Evolutionary conservation across 331 rosid genomes (phyloP), one percentile per base, ranked within the genome.

Genomic region (Saraca asoca): DNA sequence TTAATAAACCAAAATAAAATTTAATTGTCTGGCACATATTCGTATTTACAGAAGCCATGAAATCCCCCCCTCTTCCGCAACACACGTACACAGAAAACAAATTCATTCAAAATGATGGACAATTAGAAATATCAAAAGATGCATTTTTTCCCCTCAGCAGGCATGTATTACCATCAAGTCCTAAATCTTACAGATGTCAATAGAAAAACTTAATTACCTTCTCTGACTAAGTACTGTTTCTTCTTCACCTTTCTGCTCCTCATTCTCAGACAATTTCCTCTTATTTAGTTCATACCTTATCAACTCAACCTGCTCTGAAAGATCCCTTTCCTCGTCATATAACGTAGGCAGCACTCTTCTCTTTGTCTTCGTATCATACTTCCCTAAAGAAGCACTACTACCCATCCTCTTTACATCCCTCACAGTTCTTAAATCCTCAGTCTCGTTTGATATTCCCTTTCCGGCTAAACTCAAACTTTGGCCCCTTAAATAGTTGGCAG

Each of bases 301-400:
- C 34, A 85, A 15, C 81, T 90, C 84, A 66, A 93, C 86, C 70
- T 88, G 80, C 58, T 83, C 87, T 5, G 78, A n/a, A 51, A 83
- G 70, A 71, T 83, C 83, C 33, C 55, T 50, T 46, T 71, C 85
- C 35, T 86, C 88, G 0, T 78, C 82, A 54, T 51, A 73, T 9
- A 68, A 2, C 63, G 51, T 69, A 0, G 75, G 83, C 34, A 54
- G 52, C 38, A 78, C 67, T 62, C 85, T 78, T 69, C 71, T 78
- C 68, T 51, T 74, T 49, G 53, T 71, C 79, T 83, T 83, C 17
- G 75, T 70, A 63, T 83, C 85, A 80, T 78, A 73, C 72, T 78
- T 83, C 52, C 96, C 95, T 77, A 93, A 64, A n/a, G 96, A 78
- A 78, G 94, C 90, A 79, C 85, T 82, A 39, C 94, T 83, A 15